Evolutionary conservation across 768 basidiomycete species (phyloP), one percentile per base, ranked within the genome.

Genomic region (Neoboletus brunneissimus): DNA sequence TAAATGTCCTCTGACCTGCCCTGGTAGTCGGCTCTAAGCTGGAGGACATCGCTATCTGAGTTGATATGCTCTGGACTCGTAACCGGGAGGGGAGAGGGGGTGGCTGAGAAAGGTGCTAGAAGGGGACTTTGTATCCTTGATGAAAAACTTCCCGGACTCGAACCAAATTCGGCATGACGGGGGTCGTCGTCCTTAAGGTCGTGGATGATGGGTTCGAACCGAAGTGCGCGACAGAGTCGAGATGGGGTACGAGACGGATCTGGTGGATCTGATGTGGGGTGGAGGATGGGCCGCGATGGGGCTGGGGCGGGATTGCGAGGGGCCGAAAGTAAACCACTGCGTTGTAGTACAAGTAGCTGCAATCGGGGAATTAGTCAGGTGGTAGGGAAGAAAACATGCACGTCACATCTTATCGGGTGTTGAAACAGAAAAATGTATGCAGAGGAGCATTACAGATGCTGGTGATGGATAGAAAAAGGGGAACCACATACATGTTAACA

Each of bases 1-100:
- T 96, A 98, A 51, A 96, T 94, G 72, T 98, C 95, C 76, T 98
- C 94, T 8, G 91, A 85, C 0, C 96, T 96, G 7, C 96, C 96
- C 72, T 98, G 95, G 73, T 97, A 99, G 70, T 98, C 95, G 27
- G 98, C 93, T 2, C 96, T 95, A 1, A 98, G 84, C 73, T 98
- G 96, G 20, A 98, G 74, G 29, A 98, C 81, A 74, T 98, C 95
- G 1, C 96, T 96, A 58, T n/a, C n/a, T 92, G 64, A 98, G 78
- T 58, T 82, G 83, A 57, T 80, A 86, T 1, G 92, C 82, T 38
- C 85, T 76, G 6, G 86, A 89, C 69, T 96, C 95, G 8, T 83
- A 81, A 47, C 88, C 89, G 12, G 95, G 93, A 1, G 87, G 79
- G 37, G 86, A 86, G n/a, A 98, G n/a, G 52, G 95, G 85, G 68